These are phyloP conservation scores for Pseudogymnoascus sp. DNA, from an alignment of 2,329 filamentous ascomycete genomes.

Conservation along the genomic window DNA sequence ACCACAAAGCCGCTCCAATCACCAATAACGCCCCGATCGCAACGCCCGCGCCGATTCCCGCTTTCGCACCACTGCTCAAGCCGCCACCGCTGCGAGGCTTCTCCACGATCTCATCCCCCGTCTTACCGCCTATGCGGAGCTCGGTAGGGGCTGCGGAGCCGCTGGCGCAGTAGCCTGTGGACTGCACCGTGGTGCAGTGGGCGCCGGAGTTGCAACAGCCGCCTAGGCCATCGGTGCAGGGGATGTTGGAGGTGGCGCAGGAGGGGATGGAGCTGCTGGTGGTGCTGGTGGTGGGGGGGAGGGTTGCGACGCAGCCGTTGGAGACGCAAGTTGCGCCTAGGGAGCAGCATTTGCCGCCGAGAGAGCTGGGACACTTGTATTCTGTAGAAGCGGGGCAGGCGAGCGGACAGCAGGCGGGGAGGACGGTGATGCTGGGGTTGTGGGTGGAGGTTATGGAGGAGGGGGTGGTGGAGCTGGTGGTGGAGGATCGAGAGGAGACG, in stretches of 20 bases:
- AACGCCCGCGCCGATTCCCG: constrained; percentile 49
- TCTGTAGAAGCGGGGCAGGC: constrained; percentile 23
- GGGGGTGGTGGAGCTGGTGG: constrained; percentile 30
- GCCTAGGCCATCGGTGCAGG: constrained; percentile 36
- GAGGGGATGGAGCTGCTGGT: constrained; percentile 31
- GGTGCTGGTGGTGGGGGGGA: constrained; percentile 18
- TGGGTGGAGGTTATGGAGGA: constrained; percentile 26
- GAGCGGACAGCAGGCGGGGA: constrained; percentile 28
- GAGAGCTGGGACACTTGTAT: constrained; percentile 28
- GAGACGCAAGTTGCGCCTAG: constrained; percentile 38
- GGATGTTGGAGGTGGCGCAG: constrained; percentile 40
- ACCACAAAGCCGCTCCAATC: constrained; percentile 39
- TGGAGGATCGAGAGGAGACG: constrained; percentile 9
- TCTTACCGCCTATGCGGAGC: constrained; percentile 24
- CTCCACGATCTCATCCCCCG: constrained; percentile 24
- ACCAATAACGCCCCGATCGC: constrained; percentile 37
- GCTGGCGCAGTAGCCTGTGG: constrained; percentile 35
- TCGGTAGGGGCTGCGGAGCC: constrained; percentile 22
- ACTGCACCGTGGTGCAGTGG: constrained; percentile 35
- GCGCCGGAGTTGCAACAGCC: constrained; percentile 42
- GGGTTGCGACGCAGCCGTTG: constrained; percentile 30
- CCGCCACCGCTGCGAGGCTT: constrained; percentile 13
- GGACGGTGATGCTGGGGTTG: constrained; percentile 14
- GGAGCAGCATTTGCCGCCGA: constrained; percentile 39
- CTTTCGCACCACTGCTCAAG: constrained; percentile 45